phyloP scores from a whole-genome alignment of 164 flowering plant genomes.

The Macadamia integrifolia region DNA sequence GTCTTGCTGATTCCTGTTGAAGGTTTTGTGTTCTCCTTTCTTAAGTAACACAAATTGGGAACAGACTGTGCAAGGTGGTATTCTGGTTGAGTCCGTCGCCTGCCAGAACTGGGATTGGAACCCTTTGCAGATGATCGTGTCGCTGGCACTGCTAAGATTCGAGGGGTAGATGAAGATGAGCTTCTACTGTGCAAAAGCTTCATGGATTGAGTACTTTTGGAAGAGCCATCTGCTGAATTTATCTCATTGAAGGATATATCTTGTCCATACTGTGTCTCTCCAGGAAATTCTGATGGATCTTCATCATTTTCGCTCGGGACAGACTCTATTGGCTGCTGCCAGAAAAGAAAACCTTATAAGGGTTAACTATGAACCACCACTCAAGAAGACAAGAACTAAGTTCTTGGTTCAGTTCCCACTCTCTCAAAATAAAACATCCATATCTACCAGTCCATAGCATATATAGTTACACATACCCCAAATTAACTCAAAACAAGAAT shows the following conservation, averaged over 20 bases:
- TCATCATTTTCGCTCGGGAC: slow-evolving; percentile 60
- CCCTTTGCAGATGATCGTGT: slow-evolving; percentile 53
- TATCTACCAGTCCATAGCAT: no score
- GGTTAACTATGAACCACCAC: slow-evolving; percentile 5
- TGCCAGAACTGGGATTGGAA: slow-evolving; percentile 44
- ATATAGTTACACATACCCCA: no score
- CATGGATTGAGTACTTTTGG: slow-evolving; percentile 48
- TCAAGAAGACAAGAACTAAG: no score
- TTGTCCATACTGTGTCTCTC: slow-evolving; percentile 32
- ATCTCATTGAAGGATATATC: slow-evolving; percentile 34
- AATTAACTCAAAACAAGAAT: slow-evolving; percentile 10
- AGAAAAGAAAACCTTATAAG: slow-evolving; percentile 20
- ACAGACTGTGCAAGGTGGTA: slow-evolving; percentile 88
- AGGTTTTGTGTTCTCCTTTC: slow-evolving; percentile 86
- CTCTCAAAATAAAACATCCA: no score
- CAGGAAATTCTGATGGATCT: slow-evolving; percentile 40
- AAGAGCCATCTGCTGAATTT: slow-evolving; percentile 36
- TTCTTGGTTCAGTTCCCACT: no score
- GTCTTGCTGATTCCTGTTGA: slow-evolving; percentile 51
- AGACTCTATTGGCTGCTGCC: slow-evolving; percentile 46
- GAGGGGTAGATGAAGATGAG: slow-evolving; percentile 55
- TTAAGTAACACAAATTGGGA: slow-evolving; percentile 84
- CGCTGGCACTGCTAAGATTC: slow-evolving; percentile 39
- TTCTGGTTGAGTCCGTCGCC: slow-evolving; percentile 57
- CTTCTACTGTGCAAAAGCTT: slow-evolving; percentile 46